Percentiles rank a stretch among this genome's conserved stretches.
phyloP scores from a whole-genome alignment of 768 basidiomycete genomes.

The Boletellus sp. region DNA sequence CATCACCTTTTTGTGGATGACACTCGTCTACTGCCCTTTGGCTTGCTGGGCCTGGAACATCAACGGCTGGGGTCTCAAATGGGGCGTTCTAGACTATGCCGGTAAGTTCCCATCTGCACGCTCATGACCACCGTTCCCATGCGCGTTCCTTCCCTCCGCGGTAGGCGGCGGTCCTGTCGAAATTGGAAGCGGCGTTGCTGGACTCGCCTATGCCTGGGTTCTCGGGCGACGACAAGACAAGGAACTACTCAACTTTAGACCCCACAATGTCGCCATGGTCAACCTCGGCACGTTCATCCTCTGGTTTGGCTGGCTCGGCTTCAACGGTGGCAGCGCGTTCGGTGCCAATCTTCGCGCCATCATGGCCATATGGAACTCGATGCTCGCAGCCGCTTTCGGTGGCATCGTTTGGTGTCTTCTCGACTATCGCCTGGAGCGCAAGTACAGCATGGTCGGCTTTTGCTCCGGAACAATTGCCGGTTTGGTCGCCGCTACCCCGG shows the following conservation, averaged over 20 bases:
- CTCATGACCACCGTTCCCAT: constrained; percentile 2
- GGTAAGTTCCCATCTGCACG: constrained; percentile 41
- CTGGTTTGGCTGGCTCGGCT: constrained; percentile 88
- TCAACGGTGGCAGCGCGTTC: constrained; percentile 88
- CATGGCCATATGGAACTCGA: constrained; percentile 84
- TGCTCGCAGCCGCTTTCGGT: constrained; percentile 78
- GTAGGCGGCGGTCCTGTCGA: constrained; percentile 84
- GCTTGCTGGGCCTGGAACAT: constrained; percentile 82
- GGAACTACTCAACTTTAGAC: constrained; percentile 75
- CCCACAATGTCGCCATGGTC: constrained; percentile 84
- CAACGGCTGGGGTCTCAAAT: constrained; percentile 81
- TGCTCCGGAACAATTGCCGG: constrained; percentile 87
- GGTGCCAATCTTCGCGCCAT: constrained; percentile 85
- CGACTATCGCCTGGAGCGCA: constrained; percentile 75
- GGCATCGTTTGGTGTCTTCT: constrained; percentile 81
- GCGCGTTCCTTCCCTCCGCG: neutral
- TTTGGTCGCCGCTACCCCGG: constrained; percentile 84
- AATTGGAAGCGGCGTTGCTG: constrained; percentile 80
- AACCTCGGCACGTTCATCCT: constrained; percentile 80
- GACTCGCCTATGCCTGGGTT: constrained; percentile 83
- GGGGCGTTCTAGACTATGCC: constrained; percentile 86
- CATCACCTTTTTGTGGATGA: constrained; percentile 81
- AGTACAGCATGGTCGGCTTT: constrained; percentile 89
- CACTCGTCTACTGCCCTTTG: constrained; percentile 83
- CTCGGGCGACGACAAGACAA: constrained; percentile 76